A percentile compares a stretch with the other conserved stretches of the same genome.
phyloP scores from a whole-genome alignment of 495 filamentous ascomycete genomes.

The Hamigera avellanea region DNA sequence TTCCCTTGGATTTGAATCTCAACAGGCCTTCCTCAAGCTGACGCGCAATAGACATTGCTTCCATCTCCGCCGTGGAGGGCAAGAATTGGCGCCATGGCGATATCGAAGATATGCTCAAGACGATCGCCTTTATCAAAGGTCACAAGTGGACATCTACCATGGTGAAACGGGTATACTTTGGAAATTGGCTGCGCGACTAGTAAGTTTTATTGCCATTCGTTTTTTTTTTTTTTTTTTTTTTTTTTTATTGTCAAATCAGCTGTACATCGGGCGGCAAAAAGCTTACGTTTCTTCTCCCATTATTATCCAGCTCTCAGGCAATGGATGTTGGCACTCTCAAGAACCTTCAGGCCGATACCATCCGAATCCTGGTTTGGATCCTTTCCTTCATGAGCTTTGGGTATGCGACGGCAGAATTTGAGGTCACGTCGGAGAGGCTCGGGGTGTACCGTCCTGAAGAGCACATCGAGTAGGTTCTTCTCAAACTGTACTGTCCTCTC shows the following conservation, averaged over 20 bases:
- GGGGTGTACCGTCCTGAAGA: constrained; percentile 93
- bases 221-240: neutral
- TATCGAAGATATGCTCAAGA: constrained; percentile 90
- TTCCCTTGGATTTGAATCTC: neutral
- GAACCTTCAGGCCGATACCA: constrained; percentile 77
- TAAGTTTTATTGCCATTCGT: constrained; percentile 8
- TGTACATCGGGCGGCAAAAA: too few relatives aligned
- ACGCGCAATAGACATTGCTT: constrained; percentile 56
- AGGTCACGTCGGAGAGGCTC: constrained; percentile 83
- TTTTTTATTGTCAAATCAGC: neutral
- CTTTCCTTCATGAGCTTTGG: constrained; percentile 88
- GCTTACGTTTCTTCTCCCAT: constrained; percentile 6
- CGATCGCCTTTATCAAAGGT: constrained; percentile 72
- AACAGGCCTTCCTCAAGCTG: neutral
- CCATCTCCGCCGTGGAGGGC: constrained; percentile 85
- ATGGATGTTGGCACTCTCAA: constrained; percentile 88
- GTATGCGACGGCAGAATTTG: constrained; percentile 94
- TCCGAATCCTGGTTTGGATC: constrained; percentile 83
- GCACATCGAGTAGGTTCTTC: constrained; percentile 62
- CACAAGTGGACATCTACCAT: constrained; percentile 92
- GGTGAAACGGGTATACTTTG: constrained; percentile 88
- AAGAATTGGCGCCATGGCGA: constrained; percentile 97
- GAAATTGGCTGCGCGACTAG: constrained; percentile 43
- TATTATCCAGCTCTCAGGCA: constrained; percentile 62
- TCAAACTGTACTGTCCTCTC: too few relatives aligned